A percentile compares a stretch with the other conserved stretches of the same genome.
These are phyloP conservation scores for Themeda triandra DNA, from an alignment of 176 grass and related monocot genomes.

Conservation along the genomic window DNA sequence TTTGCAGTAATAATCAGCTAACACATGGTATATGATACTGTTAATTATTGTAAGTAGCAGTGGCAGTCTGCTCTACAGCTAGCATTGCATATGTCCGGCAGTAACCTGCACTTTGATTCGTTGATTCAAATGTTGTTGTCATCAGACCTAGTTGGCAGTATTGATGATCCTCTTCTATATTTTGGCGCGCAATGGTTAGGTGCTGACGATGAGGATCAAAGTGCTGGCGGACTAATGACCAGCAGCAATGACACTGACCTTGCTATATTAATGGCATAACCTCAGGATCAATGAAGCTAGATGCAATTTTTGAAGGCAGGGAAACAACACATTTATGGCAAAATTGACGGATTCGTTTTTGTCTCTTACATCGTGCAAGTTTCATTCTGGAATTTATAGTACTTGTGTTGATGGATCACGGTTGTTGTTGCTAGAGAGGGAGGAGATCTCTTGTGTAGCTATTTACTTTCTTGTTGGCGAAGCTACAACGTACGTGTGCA, in stretches of 20 bases:
- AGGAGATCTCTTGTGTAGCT: not conserved
- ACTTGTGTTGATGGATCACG: not conserved
- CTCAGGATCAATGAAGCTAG: conserved; percentile 26
- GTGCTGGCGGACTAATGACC: conserved; percentile 19
- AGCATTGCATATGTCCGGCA: conserved; percentile 1
- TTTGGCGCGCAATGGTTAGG: not conserved
- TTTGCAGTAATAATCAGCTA: no score
- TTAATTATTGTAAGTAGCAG: not conserved
- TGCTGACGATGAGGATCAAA: conserved; percentile 8
- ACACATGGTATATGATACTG: not conserved
- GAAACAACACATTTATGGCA: not conserved
- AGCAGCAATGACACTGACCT: conserved; percentile 25
- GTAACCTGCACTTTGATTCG: conserved; percentile 1
- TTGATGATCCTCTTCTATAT: not conserved
- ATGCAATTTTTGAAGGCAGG: conserved; percentile 19
- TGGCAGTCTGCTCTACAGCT: not conserved
- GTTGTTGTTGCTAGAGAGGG: not conserved
- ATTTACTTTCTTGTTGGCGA: not conserved
- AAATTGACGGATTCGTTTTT: conserved; percentile 2
- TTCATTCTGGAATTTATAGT: conserved; percentile 5
- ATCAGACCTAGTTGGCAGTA: not conserved
- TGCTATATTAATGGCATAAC: conserved; percentile 4
- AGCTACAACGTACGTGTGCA: not conserved
- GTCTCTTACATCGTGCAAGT: not conserved
- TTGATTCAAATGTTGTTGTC: conserved; percentile 26